Evolutionary conservation across 106 monocot species (phyloP), one percentile per base, ranked within the genome.

Genomic region (Iris macrosiphon): DNA sequence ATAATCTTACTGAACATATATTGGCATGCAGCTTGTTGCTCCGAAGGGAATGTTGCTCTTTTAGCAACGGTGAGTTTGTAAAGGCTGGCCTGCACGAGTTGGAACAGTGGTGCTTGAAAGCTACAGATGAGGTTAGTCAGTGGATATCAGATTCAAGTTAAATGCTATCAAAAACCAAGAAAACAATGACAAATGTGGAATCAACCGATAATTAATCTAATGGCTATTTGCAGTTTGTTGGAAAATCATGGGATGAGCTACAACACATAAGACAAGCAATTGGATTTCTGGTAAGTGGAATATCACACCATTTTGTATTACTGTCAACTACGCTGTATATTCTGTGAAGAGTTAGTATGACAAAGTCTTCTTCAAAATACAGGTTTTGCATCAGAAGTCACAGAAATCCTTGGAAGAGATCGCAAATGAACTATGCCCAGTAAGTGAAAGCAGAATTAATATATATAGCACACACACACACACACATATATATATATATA

Each of bases 21-120:
- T n/a, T n/a, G n/a, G n/a, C n/a, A 61, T 62, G 41, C 73, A 93
- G 98, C 52, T 67, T 98, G 43, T 71, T 98, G 13, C 87, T 98
- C 16, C 76, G 98, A 6, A 71, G 98, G 37, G 98, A 98, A 68
- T 98, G 98, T 66, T 98, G 98, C 63, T 98, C 98, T 13, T 91
- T 81, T 52, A 98, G 98, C 73, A 98, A 91, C 41, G 98, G 87
- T 14, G 98, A 98, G 65, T 98, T 78, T 54, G 71, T 98, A 8
- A 98, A 87, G 51, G 67, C 91, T 62, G 98, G 98, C n/a, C 72
- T 98, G 51, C 83, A 83, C 41, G 98, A 98, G 43, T 60, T 98
- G 38, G 98, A 87, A 49, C 72, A 80, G 16, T 87, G 83, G 87
- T 98, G 91, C 65, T 68, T 38, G 27, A 83, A 62, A 66, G 67